These are phyloP conservation scores for Metschnikowia baotianmanensis DNA, from an alignment of 805 yeast genomes.

Conservation along the genomic window DNA sequence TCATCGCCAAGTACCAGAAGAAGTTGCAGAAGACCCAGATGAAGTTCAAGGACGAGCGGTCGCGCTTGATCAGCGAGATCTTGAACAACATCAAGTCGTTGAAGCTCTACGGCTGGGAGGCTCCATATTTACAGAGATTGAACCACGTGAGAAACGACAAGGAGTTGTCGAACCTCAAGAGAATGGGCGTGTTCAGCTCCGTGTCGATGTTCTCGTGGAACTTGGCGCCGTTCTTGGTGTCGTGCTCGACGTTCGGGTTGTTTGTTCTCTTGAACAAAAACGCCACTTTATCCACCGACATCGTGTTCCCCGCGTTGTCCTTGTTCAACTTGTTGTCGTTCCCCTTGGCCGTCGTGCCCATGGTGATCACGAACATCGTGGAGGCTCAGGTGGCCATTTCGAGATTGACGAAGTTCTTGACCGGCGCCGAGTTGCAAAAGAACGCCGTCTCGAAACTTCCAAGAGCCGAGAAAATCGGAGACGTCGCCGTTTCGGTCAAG, in stretches of 20 bases:
- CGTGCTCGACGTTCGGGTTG: slow-evolving; percentile 83
- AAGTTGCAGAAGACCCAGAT: slow-evolving; percentile 78
- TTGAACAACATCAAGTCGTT: slow-evolving; percentile 88
- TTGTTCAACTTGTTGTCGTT: slow-evolving; percentile 83
- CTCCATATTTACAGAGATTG: slow-evolving; percentile 71
- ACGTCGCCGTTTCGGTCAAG: slow-evolving; percentile 58
- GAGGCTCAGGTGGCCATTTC: slow-evolving; percentile 83
- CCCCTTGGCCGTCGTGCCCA: slow-evolving; percentile 91
- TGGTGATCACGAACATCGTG: slow-evolving; percentile 77
- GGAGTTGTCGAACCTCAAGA: slow-evolving; percentile 72
- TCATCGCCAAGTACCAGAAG: slow-evolving; percentile 65
- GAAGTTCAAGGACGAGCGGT: slow-evolving; percentile 88
- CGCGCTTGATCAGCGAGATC: slow-evolving; percentile 83
- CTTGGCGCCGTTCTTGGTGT: slow-evolving; percentile 84
- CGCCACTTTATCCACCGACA: slow-evolving; percentile 77
- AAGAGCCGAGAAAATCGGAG: slow-evolving; percentile 55
- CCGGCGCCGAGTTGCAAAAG: slow-evolving; percentile 75
- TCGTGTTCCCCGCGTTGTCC: slow-evolving; percentile 87
- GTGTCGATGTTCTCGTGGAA: slow-evolving; percentile 73
- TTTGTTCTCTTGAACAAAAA: slow-evolving; percentile 58
- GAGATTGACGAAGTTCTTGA: slow-evolving; percentile 72
- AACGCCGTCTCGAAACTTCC: slow-evolving; percentile 63
- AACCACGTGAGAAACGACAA: slow-evolving; percentile 81
- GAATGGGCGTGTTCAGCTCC: slow-evolving; percentile 71
- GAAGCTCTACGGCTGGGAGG: slow-evolving; percentile 94